Percentiles rank a stretch among this genome's conserved stretches.
phyloP scores from a whole-genome alignment of 192 early-diverging fungal genomes.

The Coemansia sp. region DNA sequence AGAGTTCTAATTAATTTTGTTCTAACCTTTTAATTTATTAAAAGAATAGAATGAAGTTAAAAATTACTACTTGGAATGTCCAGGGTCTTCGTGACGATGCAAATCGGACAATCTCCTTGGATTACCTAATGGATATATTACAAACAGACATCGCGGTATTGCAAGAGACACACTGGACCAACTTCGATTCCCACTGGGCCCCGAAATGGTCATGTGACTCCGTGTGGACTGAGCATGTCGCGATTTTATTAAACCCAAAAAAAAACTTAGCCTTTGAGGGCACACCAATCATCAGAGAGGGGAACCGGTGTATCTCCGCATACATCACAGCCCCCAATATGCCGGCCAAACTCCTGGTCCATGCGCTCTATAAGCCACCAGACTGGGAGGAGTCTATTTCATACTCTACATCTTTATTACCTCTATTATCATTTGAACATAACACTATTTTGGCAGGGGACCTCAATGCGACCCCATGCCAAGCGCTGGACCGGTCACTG shows the following conservation, averaged over 20 bases:
- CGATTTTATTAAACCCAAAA: slow-evolving; percentile 1
- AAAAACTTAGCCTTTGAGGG: background rate
- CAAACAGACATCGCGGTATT: background rate
- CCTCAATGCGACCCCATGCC: background rate
- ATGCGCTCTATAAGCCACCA: too few species aligned
- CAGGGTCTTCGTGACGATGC: background rate
- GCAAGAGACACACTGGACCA: background rate
- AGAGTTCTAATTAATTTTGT: too few species aligned
- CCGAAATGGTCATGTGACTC: background rate
- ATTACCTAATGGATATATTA: background rate
- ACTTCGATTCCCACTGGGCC: background rate
- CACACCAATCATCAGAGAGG: background rate
- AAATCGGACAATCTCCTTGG: background rate
- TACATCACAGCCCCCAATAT: background rate
- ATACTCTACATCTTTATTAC: background rate
- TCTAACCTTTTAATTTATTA: too few species aligned
- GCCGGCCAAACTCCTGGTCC: background rate
- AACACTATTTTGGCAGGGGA: background rate
- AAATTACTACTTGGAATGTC: too few species aligned
- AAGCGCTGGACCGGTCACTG: background rate
- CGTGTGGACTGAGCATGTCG: background rate
- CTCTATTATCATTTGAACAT: background rate
- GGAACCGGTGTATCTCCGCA: background rate
- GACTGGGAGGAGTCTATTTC: too few species aligned
- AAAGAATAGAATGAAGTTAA: too few species aligned